These are phyloP conservation scores for Arabis alpina DNA, from an alignment of 345 rosid genomes.

Conservation along the genomic window DNA sequence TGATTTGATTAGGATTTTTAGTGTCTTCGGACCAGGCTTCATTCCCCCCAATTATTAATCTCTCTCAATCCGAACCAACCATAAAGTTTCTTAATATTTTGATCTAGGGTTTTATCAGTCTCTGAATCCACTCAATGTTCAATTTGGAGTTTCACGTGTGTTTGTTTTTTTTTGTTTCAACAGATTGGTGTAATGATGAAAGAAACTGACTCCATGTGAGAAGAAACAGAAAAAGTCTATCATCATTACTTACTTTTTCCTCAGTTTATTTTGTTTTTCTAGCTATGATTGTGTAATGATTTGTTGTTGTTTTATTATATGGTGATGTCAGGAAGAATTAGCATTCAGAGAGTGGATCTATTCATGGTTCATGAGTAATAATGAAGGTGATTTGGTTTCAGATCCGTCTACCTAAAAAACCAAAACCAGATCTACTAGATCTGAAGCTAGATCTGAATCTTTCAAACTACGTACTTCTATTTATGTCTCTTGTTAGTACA, in stretches of 20 bases:
- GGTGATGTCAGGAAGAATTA: conserved; percentile 35
- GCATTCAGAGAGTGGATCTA: conserved; percentile 16
- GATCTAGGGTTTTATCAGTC: conserved; percentile 19
- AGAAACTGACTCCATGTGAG: conserved; percentile 47
- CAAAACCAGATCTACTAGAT: conserved; percentile 41
- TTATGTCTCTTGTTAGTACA: conserved; percentile 23
- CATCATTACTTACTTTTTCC: conserved; percentile 53
- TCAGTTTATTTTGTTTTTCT: conserved; percentile 23
- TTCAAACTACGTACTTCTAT: conserved; percentile 3
- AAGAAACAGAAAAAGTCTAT: conserved; percentile 43
- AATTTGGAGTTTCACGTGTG: conserved; percentile 16
- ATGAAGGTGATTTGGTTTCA: conserved; percentile 41
- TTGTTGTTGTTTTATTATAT: conserved; percentile 16
- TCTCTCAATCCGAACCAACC: conserved; percentile 28
- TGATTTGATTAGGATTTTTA: conserved; percentile 39
- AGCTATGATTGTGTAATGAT: conserved; percentile 47
- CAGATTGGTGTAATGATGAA: conserved; percentile 74
- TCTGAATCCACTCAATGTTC: conserved; percentile 3
- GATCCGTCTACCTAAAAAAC: conserved; percentile 23
- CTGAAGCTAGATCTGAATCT: conserved; percentile 36
- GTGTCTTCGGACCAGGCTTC: conserved; percentile 99
- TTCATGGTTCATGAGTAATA: conserved; percentile 16
- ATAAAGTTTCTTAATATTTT: background rate
- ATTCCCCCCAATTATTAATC: conserved; percentile 90
- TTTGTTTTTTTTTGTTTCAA: conserved; percentile 6